These are phyloP conservation scores for Rhizopus delemar DNA, from an alignment of 371 early-diverging fungal species.

Conservation along the genomic window DNA sequence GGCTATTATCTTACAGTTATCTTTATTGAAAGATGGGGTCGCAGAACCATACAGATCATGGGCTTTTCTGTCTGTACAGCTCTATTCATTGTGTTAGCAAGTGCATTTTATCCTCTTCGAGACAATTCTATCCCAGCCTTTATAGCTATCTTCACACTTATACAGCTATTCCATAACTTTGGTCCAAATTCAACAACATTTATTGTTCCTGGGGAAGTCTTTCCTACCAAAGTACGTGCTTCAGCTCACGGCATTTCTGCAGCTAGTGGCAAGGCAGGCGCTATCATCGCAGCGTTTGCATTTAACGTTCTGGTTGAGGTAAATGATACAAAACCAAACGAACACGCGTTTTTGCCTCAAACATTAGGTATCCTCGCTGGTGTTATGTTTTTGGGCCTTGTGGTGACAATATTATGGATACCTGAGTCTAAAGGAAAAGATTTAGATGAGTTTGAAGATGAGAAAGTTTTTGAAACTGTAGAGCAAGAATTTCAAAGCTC, in stretches of 20 bases:
- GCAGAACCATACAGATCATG: slow-evolving; percentile 78
- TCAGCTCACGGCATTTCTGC: slow-evolving; percentile 90
- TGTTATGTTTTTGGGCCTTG: slow-evolving; percentile 67
- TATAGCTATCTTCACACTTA: slow-evolving; percentile 71
- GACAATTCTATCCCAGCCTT: slow-evolving; percentile 65
- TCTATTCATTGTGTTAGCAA: slow-evolving; percentile 75
- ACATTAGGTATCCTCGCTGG: slow-evolving; percentile 68
- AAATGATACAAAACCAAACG: slow-evolving; percentile 45
- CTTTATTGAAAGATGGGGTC: slow-evolving; percentile 77
- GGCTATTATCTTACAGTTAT: slow-evolving; percentile 87
- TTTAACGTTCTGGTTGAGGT: slow-evolving; percentile 63
- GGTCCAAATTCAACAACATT: slow-evolving; percentile 93
- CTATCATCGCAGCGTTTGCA: slow-evolving; percentile 58
- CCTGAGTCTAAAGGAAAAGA: slow-evolving; percentile 60
- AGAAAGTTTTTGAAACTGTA: too few relatives aligned
- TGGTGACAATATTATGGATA: slow-evolving; percentile 51
- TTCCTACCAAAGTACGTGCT: slow-evolving; percentile 87
- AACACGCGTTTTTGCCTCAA: slow-evolving; percentile 67
- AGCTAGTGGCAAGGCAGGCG: slow-evolving; percentile 86
- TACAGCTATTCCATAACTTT: slow-evolving; percentile 85
- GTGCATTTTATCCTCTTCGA: slow-evolving; percentile 59
- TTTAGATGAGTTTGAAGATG: slow-evolving; percentile 60
- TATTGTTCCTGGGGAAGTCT: slow-evolving; percentile 87
- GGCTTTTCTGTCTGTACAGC: slow-evolving; percentile 76
- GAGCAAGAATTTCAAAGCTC: too few relatives aligned